Evolutionary conservation across 345 rosid genomes (phyloP), one percentile per base, ranked within the genome.

Genomic region (Eucalyptus microcorys): DNA sequence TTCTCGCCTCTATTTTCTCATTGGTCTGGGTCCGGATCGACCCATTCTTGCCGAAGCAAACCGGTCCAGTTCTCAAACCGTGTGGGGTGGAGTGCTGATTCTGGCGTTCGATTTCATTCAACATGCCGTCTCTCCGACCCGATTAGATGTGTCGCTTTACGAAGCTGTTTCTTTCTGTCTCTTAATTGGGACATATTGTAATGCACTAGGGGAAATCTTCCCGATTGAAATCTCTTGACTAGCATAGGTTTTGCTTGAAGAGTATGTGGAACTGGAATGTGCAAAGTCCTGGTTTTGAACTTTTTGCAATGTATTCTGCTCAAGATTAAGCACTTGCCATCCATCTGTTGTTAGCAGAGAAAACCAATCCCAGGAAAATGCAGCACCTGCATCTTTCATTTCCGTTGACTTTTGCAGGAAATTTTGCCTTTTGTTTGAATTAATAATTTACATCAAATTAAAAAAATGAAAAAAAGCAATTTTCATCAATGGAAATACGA

Each of bases 21-120:
- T 89, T 97, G 50, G 93, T 97, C 83, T 97, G 99, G 99, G 99
- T 96, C 88, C 94, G 99, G 92, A 96, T 97, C 12, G 99, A 97
- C 91, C 99, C 99, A 47, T 97, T 97, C 93, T 90, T 97, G 94
- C 96, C 99, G 4, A 97, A 97, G 92, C 97, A 94, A 90, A 96
- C 95, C 10, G 99, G 99, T 88, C 99, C 99, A 17, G 89, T 95
- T 48, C 95, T 97, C 52, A 97, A 97, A 88, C 99, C 95, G 90
- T 97, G 99, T 89, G 99, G 99, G 2, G 98, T 97, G 53, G 99
- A 97, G 27, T 97, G 99, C 92, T 97, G 91, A 89, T 85, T 55
- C 27, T 14, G 47, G 47, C 26, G 0, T 12, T 11, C 47, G 84
- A 76, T 4, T 76, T 40, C 84, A 76, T 76, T 76, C 15, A 4